A percentile compares a stretch with the other conserved stretches of the same genome.
These are phyloP conservation scores for Meripilus lineatus DNA, from an alignment of 1,284 basidiomycete genomes.

Conservation along the genomic window DNA sequence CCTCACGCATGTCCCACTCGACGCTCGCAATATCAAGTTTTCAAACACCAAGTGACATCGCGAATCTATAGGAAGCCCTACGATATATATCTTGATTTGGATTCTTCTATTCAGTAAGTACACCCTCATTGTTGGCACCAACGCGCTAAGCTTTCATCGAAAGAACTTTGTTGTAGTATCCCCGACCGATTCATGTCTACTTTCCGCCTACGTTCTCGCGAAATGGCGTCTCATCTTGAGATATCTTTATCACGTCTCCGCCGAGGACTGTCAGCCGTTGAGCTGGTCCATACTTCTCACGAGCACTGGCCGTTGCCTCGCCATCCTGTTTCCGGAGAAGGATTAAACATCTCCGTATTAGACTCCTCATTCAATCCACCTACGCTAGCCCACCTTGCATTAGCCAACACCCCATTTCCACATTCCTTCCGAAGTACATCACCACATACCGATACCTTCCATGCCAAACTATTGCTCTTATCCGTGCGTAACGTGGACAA, in stretches of 20 bases:
- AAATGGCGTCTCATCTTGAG: slow-evolving; percentile 12
- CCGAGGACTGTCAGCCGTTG: slow-evolving; percentile 35
- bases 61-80: too few species aligned
- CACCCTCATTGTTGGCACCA: too few species aligned
- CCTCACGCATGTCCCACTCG: too few species aligned
- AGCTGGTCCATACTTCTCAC: slow-evolving; percentile 22
- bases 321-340: slow-evolving; percentile 37
- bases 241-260: slow-evolving; percentile 15
- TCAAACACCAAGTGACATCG: too few species aligned
- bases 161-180: too few species aligned
- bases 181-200: too few species aligned
- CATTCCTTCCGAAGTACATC: slow-evolving; percentile 9
- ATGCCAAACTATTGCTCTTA: slow-evolving; percentile 78
- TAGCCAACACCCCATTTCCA: slow-evolving; percentile 49
- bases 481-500: slow-evolving; percentile 93
- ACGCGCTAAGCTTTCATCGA: too few species aligned
- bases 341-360: slow-evolving; percentile 65
- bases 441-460: slow-evolving; percentile 36
- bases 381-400: slow-evolving; percentile 79
- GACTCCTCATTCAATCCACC: slow-evolving; percentile 97
- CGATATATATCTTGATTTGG: too few species aligned
- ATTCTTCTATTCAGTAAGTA: too few species aligned
- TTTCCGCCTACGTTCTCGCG: background rate
- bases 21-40: too few species aligned
- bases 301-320: slow-evolving; percentile 10